Evolutionary conservation across 2,329 filamentous ascomycete genomes (phyloP), one percentile per base, ranked within the genome.

Genomic region (Xylariaceae sp.): DNA sequence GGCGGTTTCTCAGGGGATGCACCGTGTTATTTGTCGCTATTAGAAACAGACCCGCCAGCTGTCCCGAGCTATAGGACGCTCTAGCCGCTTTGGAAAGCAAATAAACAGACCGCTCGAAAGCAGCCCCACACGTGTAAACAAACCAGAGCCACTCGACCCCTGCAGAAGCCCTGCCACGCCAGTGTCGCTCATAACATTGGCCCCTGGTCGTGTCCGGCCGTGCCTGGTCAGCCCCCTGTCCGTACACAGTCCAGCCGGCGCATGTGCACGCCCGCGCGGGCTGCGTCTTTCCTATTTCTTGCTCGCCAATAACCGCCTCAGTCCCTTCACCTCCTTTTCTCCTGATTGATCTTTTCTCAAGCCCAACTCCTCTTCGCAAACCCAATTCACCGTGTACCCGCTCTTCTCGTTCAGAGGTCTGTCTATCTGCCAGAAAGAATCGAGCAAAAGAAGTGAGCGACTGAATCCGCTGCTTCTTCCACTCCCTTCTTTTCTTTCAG

Each of bases 401-500:
- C 54, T 59, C 59, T 63, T 62, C 60, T 42, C n/a, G n/a, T 44
- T 42, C 42, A 53, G 45, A 58, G n/a, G n/a, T n/a, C n/a, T 52
- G 45, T 48, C 40, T 42, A 38, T 45, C 50, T 48, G 45, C 52
- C 53, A 52, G 53, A 53, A 55, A 53, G 55, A 59, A 59, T 56
- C 52, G 55, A 59, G 57, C 53, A 47, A 50, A 62, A 62, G 58
- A 62, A 62, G 57, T 51, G 48, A 46, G 43, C 44, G 44, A 44
- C 38, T n/a, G n/a, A 38, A 43, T 50, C 55, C 54, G 56, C 50
- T 59, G 57, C 62, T 62, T 57, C 57, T 44, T 55, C 52, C 57
- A 48, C 60, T 56, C 59, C 59, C 62, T 64, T 57, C 54, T 57
- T 63, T 61, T 66, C 55, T 59, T 59, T 59, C 55, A 56, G 54